Evolutionary conservation across 371 early-diverging fungal species (phyloP).

Genomic region (Thermomucor indicae-seudaticae): DNA sequence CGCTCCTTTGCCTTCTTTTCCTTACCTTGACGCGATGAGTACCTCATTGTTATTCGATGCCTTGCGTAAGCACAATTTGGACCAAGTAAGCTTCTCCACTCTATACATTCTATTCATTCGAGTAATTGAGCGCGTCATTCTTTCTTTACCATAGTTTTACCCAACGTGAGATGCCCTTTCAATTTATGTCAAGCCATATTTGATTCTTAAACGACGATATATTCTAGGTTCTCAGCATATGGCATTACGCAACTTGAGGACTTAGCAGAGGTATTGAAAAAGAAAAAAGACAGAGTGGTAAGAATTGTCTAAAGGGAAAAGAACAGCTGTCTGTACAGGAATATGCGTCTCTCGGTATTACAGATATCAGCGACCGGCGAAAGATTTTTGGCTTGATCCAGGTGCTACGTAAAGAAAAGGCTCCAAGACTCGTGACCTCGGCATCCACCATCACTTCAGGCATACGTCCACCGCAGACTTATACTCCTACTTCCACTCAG

Average conservation of each 20-base stretch:
- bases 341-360: conserved; percentile 74
- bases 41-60: conserved; percentile 18
- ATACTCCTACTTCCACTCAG: conserved; percentile 5
- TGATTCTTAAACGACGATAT: too few relatives aligned
- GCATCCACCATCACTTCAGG: conserved; percentile 22
- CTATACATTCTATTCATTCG: background rate
- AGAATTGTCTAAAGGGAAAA: background rate
- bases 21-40: conserved; percentile 11
- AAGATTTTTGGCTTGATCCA: conserved; percentile 71
- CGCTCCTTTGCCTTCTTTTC: too few relatives aligned
- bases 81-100: conserved; percentile 11
- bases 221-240: too few relatives aligned
- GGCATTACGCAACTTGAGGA: conserved; percentile 60
- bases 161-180: too few relatives aligned
- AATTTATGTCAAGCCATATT: too few relatives aligned
- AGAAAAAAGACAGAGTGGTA: background rate
- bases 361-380: conserved; percentile 72
- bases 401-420: conserved; percentile 30
- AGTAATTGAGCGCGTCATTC: background rate
- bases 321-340: conserved; percentile 77
- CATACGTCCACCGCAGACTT: conserved; percentile 21
- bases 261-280: conserved; percentile 44
- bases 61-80: conserved; percentile 16
- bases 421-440: conserved; percentile 12
- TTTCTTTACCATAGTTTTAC: conserved; percentile 14